Evolutionary conservation across 2,329 filamentous ascomycete species (phyloP).

Genomic region (Colletotrichum somersetense): DNA sequence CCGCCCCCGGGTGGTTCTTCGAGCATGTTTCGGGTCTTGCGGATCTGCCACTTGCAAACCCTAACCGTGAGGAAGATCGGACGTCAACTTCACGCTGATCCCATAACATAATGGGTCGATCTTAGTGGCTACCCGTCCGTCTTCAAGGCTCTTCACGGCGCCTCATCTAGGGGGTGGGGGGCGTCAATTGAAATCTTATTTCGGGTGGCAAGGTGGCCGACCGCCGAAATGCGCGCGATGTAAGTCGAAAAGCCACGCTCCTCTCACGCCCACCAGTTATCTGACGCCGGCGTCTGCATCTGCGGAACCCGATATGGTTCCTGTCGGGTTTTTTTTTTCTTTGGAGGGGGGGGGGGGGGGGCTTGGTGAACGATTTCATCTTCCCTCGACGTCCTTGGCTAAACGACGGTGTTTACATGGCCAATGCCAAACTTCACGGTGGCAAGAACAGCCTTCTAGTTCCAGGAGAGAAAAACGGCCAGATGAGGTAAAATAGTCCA

Average conservation of each 20-base stretch:
- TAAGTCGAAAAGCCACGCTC: not conserved
- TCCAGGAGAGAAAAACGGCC: not conserved
- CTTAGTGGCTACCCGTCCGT: slow-evolving; percentile 2
- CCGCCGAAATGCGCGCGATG: not conserved
- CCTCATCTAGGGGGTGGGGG: slow-evolving; percentile 35
- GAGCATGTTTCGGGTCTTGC: slow-evolving; percentile 36
- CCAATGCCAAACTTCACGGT: not conserved
- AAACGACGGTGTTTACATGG: slow-evolving; percentile 12
- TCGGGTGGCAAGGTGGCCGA: slow-evolving; percentile 15
- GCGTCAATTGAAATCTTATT: slow-evolving; percentile 33
- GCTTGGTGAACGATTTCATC: too few species aligned
- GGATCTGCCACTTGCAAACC: slow-evolving; percentile 30
- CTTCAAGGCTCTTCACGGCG: slow-evolving; percentile 19
- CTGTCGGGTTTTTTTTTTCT: not conserved
- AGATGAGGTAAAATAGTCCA: slow-evolving; percentile 9
- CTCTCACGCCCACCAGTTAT: not conserved
- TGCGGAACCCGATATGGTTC: not conserved
- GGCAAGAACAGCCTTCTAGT: slow-evolving; percentile 1
- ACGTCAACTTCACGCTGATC: slow-evolving; percentile 25
- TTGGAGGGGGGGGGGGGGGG: too few species aligned
- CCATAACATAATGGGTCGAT: slow-evolving; percentile 4
- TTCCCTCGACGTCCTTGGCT: slow-evolving; percentile 11
- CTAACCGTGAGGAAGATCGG: slow-evolving; percentile 24
- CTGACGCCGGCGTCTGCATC: not conserved
- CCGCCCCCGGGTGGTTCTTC: not conserved